Conservation (phyloP, 495 filamentous ascomycete species). For the Tuber magnatum region DNA sequence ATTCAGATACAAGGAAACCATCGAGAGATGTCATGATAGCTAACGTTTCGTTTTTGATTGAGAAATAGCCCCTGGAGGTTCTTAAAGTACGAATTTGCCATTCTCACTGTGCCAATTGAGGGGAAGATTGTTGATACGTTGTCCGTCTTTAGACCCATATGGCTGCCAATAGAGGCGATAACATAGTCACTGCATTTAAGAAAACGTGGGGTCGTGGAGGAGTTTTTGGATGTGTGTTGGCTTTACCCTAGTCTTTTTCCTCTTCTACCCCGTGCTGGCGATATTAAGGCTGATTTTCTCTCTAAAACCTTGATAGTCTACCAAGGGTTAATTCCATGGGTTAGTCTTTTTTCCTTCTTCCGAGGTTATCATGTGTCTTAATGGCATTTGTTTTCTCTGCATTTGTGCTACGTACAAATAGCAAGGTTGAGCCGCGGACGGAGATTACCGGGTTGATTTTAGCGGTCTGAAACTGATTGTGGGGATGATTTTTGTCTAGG, state of each 20-base stretch:
- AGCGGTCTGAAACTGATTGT: slow-evolving; percentile 13
- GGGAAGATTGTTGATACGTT: slow-evolving; percentile 5
- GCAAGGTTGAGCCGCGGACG: slow-evolving; percentile 3
- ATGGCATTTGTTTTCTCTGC: background rate
- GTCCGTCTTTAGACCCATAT: slow-evolving; percentile 65
- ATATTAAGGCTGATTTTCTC: background rate
- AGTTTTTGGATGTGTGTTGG: slow-evolving; percentile 81
- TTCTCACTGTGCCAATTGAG: background rate
- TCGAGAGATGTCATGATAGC: slow-evolving; percentile 15
- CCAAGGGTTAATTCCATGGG: slow-evolving; percentile 98
- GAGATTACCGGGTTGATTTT: slow-evolving; percentile 15
- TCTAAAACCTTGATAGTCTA: slow-evolving; percentile 58
- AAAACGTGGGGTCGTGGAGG: slow-evolving; percentile 93
- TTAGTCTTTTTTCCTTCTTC: slow-evolving; percentile 35
- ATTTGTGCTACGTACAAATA: slow-evolving; percentile 12
- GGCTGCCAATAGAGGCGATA: slow-evolving; percentile 89
- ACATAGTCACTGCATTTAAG: slow-evolving; percentile 69
- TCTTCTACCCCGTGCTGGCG: background rate
- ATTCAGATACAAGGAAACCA: background rate
- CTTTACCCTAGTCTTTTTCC: slow-evolving; percentile 9
- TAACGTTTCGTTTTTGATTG: slow-evolving; percentile 36
- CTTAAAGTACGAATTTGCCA: slow-evolving; percentile 52
- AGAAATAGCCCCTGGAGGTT: slow-evolving; percentile 79
- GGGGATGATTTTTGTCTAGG: slow-evolving; percentile 42
- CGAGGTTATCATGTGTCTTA: slow-evolving; percentile 6